A percentile compares a stretch with the other conserved stretches of the same genome.
Evolutionary conservation across 2,329 filamentous ascomycete genomes (phyloP).

Genomic region (Calonectria pseudoreteaudii): DNA sequence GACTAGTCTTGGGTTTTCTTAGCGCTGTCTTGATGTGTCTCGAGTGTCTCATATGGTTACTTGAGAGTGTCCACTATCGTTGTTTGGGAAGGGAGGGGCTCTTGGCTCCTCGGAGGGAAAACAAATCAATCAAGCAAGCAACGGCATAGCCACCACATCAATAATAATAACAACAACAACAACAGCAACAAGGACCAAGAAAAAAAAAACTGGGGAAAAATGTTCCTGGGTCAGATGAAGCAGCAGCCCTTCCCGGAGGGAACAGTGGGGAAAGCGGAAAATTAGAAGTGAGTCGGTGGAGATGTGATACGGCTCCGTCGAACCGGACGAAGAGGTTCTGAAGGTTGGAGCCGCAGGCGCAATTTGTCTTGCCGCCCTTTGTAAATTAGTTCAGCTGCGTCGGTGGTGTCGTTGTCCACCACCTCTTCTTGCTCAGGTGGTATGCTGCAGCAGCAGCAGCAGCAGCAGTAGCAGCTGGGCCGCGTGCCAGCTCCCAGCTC

Average conservation of each 20-base stretch:
- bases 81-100: neutral
- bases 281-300: slow-evolving; percentile 17
- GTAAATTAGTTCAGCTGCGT: neutral
- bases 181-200: neutral
- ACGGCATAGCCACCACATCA: neutral
- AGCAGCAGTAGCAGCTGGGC: neutral
- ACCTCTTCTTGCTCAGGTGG: no score
- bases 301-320: neutral
- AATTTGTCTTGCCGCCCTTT: slow-evolving; percentile 7
- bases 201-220: slow-evolving; percentile 11
- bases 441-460: no score
- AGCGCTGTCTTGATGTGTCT: slow-evolving; percentile 6
- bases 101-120: neutral
- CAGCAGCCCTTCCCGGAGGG: neutral
- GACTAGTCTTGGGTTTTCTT: slow-evolving; percentile 1
- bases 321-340: neutral
- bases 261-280: slow-evolving; percentile 15
- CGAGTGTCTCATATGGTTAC: slow-evolving; percentile 4
- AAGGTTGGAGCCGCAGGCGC: neutral
- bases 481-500: neutral
- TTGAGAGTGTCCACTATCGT: neutral
- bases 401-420: neutral
- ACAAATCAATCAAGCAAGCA: neutral
- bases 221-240: neutral
- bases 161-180: neutral